Percentiles rank a stretch among this genome's conserved stretches.
phyloP scores from a whole-genome alignment of 495 filamentous ascomycete genomes.

The Neurospora sp. region DNA sequence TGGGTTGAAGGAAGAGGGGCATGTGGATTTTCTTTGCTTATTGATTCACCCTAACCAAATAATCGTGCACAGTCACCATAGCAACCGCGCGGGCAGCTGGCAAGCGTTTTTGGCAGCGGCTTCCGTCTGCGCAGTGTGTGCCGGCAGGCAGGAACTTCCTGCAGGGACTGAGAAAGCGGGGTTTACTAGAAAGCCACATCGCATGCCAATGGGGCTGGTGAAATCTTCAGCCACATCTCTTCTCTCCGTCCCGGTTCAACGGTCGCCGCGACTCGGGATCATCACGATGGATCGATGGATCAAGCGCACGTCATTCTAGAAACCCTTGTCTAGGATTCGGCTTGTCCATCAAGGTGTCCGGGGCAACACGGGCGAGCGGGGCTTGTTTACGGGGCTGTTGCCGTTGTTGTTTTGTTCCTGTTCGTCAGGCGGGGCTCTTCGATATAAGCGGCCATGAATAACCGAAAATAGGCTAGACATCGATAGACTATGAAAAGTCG shows the following conservation, averaged over 20 bases:
- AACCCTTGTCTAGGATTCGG: background rate
- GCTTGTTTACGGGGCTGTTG: background rate
- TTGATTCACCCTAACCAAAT: constrained; percentile 7
- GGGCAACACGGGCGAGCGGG: background rate
- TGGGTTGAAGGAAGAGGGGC: background rate
- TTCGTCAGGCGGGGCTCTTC: background rate
- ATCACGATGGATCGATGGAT: background rate
- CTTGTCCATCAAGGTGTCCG: background rate
- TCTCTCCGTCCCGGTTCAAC: background rate
- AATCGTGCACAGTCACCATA: constrained; percentile 12
- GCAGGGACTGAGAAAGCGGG: background rate
- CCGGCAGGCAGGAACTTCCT: background rate
- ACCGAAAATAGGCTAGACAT: background rate
- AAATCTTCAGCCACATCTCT: background rate
- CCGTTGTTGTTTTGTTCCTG: background rate
- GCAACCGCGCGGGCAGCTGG: constrained; percentile 13
- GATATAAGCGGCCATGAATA: background rate
- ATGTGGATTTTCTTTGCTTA: background rate
- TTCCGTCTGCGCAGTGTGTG: background rate
- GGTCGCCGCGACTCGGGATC: background rate
- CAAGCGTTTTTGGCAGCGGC: background rate
- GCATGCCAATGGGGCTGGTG: background rate
- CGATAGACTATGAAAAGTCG: background rate
- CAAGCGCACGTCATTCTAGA: background rate
- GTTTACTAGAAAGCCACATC: background rate